phyloP scores from a whole-genome alignment of 169 alveolate genomes.

The Plasmodium yoelii region DNA sequence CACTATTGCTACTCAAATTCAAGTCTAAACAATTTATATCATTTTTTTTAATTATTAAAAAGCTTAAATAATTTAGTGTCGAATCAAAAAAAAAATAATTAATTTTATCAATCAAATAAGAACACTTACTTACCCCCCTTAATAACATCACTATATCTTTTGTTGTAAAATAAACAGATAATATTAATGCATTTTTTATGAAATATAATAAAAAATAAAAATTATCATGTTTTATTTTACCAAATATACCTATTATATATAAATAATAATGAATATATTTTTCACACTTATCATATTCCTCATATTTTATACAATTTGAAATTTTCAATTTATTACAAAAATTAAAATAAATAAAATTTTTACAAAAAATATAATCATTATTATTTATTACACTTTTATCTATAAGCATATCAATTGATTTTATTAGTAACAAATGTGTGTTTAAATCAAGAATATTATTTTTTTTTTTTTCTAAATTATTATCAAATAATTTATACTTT shows the following conservation, averaged over 20 bases:
- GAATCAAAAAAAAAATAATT: constrained; percentile 57
- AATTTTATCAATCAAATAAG: constrained; percentile 24
- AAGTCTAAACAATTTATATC: background rate
- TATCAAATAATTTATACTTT: background rate
- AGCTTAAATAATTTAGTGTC: constrained; percentile 32
- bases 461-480: background rate
- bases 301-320: background rate
- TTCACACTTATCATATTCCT: background rate
- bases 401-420: constrained; percentile 20
- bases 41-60: constrained; percentile 4
- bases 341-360: constrained; percentile 2
- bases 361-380: background rate
- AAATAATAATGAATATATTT: constrained; percentile 21
- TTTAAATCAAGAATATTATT: background rate
- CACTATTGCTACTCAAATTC: too few relatives aligned
- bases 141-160: constrained; percentile 31
- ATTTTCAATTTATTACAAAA: background rate
- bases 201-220: constrained; percentile 27
- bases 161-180: constrained; percentile 26
- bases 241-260: constrained; percentile 26
- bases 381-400: background rate
- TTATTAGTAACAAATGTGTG: constrained; percentile 22
- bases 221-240: constrained; percentile 30
- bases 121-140: constrained; percentile 12
- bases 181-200: constrained; percentile 10